Conservation (phyloP, 164 flowering plant species). For the Platanus orientalis region DNA sequence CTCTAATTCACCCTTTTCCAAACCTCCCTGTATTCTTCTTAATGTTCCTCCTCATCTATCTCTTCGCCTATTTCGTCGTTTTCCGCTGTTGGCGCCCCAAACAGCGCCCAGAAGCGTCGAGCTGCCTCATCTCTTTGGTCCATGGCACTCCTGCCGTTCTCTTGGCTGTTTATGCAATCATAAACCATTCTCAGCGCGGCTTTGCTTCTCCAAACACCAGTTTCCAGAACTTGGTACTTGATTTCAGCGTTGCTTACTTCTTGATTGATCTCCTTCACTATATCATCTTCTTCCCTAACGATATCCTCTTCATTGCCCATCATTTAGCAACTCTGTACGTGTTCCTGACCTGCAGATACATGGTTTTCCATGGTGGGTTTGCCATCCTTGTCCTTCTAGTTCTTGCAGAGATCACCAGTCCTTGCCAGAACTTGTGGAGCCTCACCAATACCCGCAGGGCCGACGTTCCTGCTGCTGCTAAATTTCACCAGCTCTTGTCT, state of each 20-base stretch:
- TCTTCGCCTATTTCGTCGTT: conserved; percentile 44
- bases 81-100: conserved; percentile 60
- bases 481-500: conserved; percentile 40
- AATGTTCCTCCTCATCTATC: conserved; percentile 43
- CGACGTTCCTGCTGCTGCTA: conserved; percentile 42
- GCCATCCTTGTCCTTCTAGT: conserved; percentile 56
- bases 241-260: conserved; percentile 81
- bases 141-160: conserved; percentile 87
- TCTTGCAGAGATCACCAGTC: conserved; percentile 81
- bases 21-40: conserved; percentile 42
- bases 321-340: conserved; percentile 87
- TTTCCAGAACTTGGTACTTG: conserved; percentile 51
- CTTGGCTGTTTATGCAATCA: conserved; percentile 41
- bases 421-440: conserved; percentile 87
- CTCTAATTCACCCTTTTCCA: conserved; percentile 15
- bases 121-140: conserved; percentile 70
- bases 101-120: conserved; percentile 66
- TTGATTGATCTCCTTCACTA: conserved; percentile 66
- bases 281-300: conserved; percentile 59
- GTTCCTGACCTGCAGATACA: conserved; percentile 70
- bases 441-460: conserved; percentile 45
- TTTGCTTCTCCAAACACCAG: conserved; percentile 64
- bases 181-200: conserved; percentile 17
- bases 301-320: conserved; percentile 80
- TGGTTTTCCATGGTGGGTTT: conserved; percentile 57